A percentile compares a stretch with the other conserved stretches of the same genome.
phyloP scores from a whole-genome alignment of 768 basidiomycete genomes.

The Calocybe gangraenosa region DNA sequence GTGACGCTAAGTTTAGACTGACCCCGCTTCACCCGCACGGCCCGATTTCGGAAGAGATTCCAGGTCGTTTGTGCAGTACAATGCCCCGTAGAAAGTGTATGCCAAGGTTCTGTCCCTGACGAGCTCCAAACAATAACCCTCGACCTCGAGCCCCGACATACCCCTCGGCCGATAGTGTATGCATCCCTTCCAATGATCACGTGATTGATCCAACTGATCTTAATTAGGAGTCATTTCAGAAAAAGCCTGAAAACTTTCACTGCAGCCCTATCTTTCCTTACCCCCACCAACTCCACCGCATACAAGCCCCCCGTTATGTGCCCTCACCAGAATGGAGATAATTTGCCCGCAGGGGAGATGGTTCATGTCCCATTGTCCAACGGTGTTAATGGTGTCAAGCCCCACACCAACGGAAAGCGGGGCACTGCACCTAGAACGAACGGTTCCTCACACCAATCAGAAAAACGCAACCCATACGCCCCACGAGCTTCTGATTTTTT shows the following conservation, averaged over 20 bases:
- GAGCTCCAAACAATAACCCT: too few species aligned
- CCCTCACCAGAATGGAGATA: constrained; percentile 51
- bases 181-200: not conserved
- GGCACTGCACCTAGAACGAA: constrained; percentile 31
- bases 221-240: constrained; percentile 10
- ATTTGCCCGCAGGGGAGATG: constrained; percentile 57
- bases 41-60: too few species aligned
- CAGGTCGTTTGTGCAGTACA: too few species aligned
- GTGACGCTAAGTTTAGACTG: too few species aligned
- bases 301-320: constrained; percentile 46
- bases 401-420: constrained; percentile 38
- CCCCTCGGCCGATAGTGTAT: constrained; percentile 12
- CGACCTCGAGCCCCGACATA: too few species aligned
- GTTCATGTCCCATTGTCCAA: constrained; percentile 61
- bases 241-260: constrained; percentile 17
- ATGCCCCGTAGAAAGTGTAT: too few species aligned
- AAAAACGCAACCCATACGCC: constrained; percentile 74
- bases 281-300: constrained; percentile 10
- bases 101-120: too few species aligned
- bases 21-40: too few species aligned
- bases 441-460: constrained; percentile 31
- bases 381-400: constrained; percentile 29
- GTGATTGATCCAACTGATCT: constrained; percentile 6
- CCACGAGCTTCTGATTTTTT: constrained; percentile 90
- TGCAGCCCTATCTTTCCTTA: constrained; percentile 6